Conservation (phyloP, 176 grass and related monocot species). For the Saccharum spontaneum region DNA sequence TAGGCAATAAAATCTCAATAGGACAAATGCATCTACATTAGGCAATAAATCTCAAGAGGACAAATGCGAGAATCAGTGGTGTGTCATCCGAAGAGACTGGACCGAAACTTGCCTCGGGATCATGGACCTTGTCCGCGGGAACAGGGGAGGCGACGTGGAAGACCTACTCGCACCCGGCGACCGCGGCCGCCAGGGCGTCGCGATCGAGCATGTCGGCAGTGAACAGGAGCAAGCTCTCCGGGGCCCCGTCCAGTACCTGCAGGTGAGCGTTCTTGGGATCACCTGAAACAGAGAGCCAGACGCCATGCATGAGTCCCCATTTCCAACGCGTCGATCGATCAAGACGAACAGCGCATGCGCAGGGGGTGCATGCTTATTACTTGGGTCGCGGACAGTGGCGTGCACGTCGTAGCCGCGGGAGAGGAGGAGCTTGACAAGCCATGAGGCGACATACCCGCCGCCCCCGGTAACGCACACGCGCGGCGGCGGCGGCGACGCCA, state of each 20-base stretch:
- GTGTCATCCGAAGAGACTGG: not conserved
- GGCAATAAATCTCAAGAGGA: not conserved
- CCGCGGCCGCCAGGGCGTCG: slow-evolving; percentile 43
- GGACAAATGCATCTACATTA: not conserved
- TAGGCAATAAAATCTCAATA: too few species aligned
- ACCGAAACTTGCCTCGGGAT: slow-evolving; percentile 39
- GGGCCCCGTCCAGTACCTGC: slow-evolving; percentile 37
- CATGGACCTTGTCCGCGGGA: slow-evolving; percentile 13
- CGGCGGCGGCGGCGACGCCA: not conserved
- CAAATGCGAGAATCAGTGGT: not conserved
- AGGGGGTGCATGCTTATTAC: slow-evolving; percentile 11
- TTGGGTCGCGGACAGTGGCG: slow-evolving; percentile 56
- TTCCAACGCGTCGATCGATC: not conserved
- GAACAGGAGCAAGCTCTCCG: slow-evolving; percentile 49
- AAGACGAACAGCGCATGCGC: not conserved
- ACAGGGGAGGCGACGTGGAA: slow-evolving; percentile 65
- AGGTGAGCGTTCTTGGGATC: slow-evolving; percentile 48
- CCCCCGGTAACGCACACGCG: slow-evolving; percentile 46
- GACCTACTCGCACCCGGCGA: slow-evolving; percentile 52
- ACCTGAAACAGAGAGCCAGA: slow-evolving; percentile 18
- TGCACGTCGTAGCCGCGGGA: slow-evolving; percentile 50
- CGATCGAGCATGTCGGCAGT: slow-evolving; percentile 57
- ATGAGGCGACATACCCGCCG: slow-evolving; percentile 50
- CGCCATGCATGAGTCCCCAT: not conserved
- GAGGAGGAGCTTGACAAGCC: slow-evolving; percentile 66